Evolutionary conservation across 306 rosid species (phyloP).

Genomic region (Herpetospermum pedunculosum): DNA sequence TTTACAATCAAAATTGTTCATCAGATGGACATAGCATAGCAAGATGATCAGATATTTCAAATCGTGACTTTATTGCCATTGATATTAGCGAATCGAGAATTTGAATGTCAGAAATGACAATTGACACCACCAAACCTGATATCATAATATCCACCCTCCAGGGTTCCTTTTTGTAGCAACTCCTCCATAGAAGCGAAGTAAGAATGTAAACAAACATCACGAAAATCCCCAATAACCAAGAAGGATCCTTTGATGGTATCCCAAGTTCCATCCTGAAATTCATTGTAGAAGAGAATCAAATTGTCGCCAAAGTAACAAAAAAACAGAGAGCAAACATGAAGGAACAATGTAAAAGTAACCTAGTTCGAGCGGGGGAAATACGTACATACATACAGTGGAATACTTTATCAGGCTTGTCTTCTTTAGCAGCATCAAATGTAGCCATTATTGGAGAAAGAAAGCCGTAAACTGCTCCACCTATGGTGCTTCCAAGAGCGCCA

Average conservation of each 20-base stretch:
- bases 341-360: not conserved
- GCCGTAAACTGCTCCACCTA: constrained; percentile 79
- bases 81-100: not conserved
- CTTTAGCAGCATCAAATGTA: constrained; percentile 79
- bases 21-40: not conserved
- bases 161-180: constrained; percentile 38
- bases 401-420: constrained; percentile 52
- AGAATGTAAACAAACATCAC: constrained; percentile 63
- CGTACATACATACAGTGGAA: constrained; percentile 69
- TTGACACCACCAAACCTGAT: constrained; percentile 39
- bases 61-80: not conserved
- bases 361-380: not conserved
- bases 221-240: constrained; percentile 54
- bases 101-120: not conserved
- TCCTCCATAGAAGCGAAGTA: constrained; percentile 79
- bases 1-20: not conserved
- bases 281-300: constrained; percentile 4
- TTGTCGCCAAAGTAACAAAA: not conserved
- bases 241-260: constrained; percentile 46
- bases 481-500: constrained; percentile 61
- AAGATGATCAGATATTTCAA: not conserved
- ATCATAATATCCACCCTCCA: constrained; percentile 50
- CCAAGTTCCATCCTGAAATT: constrained; percentile 74
- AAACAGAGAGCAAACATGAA: constrained; percentile 9
- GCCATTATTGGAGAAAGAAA: constrained; percentile 58